Base-by-base conservation (phyloP, 2,329 filamentous ascomycete genomes). In the Cytospora mali region DNA sequence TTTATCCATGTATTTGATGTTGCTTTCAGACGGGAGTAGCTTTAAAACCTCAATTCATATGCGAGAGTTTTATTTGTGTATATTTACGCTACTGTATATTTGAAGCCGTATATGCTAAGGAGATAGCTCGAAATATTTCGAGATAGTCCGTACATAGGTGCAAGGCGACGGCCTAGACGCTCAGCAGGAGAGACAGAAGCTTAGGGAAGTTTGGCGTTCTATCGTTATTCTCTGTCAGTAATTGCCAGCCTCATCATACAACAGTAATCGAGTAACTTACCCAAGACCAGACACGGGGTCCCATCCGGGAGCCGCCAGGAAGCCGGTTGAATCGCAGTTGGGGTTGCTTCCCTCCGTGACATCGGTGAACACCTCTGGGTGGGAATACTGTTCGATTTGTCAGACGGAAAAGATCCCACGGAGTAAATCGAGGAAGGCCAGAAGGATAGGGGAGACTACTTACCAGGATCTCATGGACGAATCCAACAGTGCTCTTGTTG, bases 391-490 rank as follows among this genome's bases (percentile, higher is more conserved):
- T 46, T 7, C 39, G 31, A 4, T 21, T n/a, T 9, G 18, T 54
- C 4, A 60, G 57, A 31, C n/a, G 6, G 7, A 2, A 2, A 0
- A n/a, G n/a, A n/a, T n/a, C n/a, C n/a, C n/a, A n/a, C n/a, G n/a
- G n/a, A n/a, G 14, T 0, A 3, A n/a, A 13, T 1, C n/a, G 4
- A 33, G 16, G 6, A 0, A 21, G n/a, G 11, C 9, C 2, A 2
- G 21, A 9, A 48, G 2, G 27, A 3, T 16, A 28, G 1, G 16
- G 14, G 29, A 1, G 18, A 1, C 9, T 18, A 62, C 68, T 64
- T 69, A 65, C 79, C 76, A 84, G 68, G 48, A 78, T 76, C 0
- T 78, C 81, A 56, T 84, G 81, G 23, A 84, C 70, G 66, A 84
- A 84, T 0, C 82, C 82, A 13, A 85, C 75, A 0, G 80, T 72